Conservation (phyloP, 208 protist genomes). For the Leishmania tropica region DNA sequence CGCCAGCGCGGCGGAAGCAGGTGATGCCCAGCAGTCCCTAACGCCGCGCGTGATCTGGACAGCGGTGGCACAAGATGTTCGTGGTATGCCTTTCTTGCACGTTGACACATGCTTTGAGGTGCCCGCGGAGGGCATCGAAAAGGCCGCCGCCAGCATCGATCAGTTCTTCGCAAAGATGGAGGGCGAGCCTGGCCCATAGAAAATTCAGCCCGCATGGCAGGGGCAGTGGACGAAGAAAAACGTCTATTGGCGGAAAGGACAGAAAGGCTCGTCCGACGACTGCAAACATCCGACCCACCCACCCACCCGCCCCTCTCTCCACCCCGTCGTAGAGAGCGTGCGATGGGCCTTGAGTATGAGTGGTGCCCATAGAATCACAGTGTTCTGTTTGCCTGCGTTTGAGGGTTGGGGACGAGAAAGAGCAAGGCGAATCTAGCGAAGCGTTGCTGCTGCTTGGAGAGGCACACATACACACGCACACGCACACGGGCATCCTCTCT, state of each 20-base stretch:
- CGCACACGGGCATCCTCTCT: neutral
- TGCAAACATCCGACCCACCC: neutral
- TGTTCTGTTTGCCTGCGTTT: neutral
- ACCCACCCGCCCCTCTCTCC: neutral
- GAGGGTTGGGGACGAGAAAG: neutral
- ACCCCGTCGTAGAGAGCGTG: neutral
- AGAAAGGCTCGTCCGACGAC: neutral
- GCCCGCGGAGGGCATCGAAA: conserved; percentile 36
- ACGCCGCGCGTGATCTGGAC: conserved; percentile 48
- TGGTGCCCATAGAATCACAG: neutral
- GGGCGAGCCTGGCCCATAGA: neutral
- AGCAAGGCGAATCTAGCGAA: neutral
- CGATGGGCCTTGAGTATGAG: neutral
- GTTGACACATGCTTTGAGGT: conserved; percentile 60
- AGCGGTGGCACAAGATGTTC: conserved; percentile 51
- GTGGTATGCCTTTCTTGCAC: conserved; percentile 57
- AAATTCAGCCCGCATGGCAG: neutral
- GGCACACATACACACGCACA: neutral
- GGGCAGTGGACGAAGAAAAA: neutral
- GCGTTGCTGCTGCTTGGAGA: neutral
- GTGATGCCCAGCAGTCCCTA: neutral
- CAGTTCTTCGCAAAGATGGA: conserved; percentile 52
- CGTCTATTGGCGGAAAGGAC: neutral
- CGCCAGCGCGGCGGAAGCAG: neutral
- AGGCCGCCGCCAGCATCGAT: conserved; percentile 52